phyloP scores from a whole-genome alignment of 2,329 filamentous ascomycete species.

The Ambrosiella cleistominuta region DNA sequence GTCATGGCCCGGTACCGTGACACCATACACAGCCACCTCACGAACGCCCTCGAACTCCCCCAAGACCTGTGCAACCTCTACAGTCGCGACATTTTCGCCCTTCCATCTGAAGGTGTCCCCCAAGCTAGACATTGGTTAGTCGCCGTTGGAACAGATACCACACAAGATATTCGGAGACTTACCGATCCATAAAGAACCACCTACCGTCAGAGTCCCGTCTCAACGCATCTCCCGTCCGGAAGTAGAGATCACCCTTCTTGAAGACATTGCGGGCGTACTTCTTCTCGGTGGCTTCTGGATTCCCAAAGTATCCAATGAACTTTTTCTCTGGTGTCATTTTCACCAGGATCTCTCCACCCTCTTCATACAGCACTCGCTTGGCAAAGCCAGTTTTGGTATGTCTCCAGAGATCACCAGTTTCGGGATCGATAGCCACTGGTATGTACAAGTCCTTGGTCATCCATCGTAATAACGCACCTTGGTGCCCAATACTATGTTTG shows the following conservation, averaged over 20 bases:
- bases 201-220: constrained; percentile 42
- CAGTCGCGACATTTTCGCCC: constrained; percentile 48
- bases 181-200: constrained; percentile 48
- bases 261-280: constrained; percentile 50
- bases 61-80: constrained; percentile 48
- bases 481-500: constrained; percentile 49
- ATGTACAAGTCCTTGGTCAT: constrained; percentile 37
- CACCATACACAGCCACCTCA: constrained; percentile 56
- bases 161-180: background rate
- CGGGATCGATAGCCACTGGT: constrained; percentile 51
- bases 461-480: constrained; percentile 43
- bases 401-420: constrained; percentile 47
- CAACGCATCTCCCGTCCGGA: constrained; percentile 50
- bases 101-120: constrained; percentile 66
- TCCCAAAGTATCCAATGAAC: constrained; percentile 55
- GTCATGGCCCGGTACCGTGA: constrained; percentile 46
- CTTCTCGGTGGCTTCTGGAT: constrained; percentile 46
- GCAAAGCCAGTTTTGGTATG: constrained; percentile 53
- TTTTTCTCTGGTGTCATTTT: constrained; percentile 34
- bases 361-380: constrained; percentile 40
- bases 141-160: background rate
- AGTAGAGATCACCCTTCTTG: constrained; percentile 49
- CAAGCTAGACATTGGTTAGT: constrained; percentile 23
- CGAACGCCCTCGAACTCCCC: constrained; percentile 39
- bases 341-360: constrained; percentile 63